A percentile compares a stretch with the other conserved stretches of the same genome.
phyloP scores from a whole-genome alignment of 2,329 filamentous ascomycete genomes.

The Cordyceps tenuipes region DNA sequence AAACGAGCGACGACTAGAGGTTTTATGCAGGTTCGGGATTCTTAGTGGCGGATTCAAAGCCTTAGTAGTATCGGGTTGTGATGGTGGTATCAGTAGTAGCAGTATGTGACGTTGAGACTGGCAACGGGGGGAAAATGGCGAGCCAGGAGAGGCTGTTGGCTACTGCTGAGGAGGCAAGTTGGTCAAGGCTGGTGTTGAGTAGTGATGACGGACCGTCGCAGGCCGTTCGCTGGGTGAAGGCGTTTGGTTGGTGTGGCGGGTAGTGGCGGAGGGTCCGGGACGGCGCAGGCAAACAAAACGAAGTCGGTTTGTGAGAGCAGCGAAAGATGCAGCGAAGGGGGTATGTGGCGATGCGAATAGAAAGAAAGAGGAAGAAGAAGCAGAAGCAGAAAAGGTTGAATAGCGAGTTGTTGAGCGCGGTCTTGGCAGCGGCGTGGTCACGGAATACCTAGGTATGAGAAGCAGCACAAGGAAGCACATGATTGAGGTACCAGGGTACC shows the following conservation, averaged over 20 bases:
- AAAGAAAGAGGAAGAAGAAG: background rate
- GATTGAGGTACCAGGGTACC: background rate
- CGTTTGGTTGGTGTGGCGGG: background rate
- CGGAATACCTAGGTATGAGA: background rate
- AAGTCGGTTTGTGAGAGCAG: background rate
- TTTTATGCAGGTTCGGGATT: background rate
- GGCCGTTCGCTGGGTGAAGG: background rate
- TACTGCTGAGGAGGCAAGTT: background rate
- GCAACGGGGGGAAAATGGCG: background rate
- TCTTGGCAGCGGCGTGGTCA: conserved; percentile 2
- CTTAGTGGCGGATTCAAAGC: background rate
- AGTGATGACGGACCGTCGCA: conserved; percentile 8
- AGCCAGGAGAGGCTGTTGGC: background rate
- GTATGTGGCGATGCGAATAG: background rate
- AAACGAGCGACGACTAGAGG: background rate
- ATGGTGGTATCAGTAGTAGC: no score
- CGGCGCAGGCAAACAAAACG: background rate
- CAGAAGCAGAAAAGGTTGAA: background rate
- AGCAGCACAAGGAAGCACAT: conserved; percentile 5
- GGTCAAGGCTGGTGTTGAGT: background rate
- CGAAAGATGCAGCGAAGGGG: background rate
- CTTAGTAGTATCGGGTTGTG: background rate
- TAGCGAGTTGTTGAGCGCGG: conserved; percentile 8
- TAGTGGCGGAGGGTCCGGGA: background rate
- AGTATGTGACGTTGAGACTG: background rate